These are phyloP conservation scores for Pichia sp. DNA, from an alignment of 1,139 yeast species.

Conservation along the genomic window DNA sequence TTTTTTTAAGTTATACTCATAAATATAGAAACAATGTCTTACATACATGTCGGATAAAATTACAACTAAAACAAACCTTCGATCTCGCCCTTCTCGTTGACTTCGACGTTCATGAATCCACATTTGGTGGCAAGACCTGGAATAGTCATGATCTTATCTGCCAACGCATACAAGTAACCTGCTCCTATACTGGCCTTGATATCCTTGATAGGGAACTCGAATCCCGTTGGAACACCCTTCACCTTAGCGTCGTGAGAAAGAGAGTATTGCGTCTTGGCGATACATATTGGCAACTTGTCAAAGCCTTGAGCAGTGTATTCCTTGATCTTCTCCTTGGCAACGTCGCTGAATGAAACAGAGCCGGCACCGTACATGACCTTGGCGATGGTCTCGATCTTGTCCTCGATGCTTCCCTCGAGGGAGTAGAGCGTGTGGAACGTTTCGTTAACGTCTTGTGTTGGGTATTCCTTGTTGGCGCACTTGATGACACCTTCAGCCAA, in stretches of 20 bases:
- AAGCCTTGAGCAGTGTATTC: constrained; percentile 87
- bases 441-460: constrained; percentile 28
- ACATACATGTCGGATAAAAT: not conserved
- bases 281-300: constrained; percentile 88
- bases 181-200: constrained; percentile 95
- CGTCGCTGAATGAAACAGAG: constrained; percentile 78
- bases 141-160: constrained; percentile 95
- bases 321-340: constrained; percentile 80
- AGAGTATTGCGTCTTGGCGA: constrained; percentile 97
- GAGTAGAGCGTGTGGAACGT: constrained; percentile 65
- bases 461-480: constrained; percentile 52
- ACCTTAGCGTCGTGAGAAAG: constrained; percentile 89
- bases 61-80: constrained; percentile 77
- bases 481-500: constrained; percentile 81
- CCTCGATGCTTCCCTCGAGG: constrained; percentile 67
- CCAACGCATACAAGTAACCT: constrained; percentile 92
- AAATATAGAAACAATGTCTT: not conserved
- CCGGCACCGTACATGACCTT: constrained; percentile 92
- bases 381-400: constrained; percentile 79
- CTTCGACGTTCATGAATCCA: constrained; percentile 97
- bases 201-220: constrained; percentile 91
- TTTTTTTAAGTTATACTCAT: not conserved
- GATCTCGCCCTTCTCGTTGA: constrained; percentile 87
- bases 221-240: constrained; percentile 94
- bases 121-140: constrained; percentile 97